Percentiles rank a stretch among this genome's conserved stretches.
Evolutionary conservation across 176 grass and related monocot species (phyloP).

Genomic region (Paspalum vaginatum): DNA sequence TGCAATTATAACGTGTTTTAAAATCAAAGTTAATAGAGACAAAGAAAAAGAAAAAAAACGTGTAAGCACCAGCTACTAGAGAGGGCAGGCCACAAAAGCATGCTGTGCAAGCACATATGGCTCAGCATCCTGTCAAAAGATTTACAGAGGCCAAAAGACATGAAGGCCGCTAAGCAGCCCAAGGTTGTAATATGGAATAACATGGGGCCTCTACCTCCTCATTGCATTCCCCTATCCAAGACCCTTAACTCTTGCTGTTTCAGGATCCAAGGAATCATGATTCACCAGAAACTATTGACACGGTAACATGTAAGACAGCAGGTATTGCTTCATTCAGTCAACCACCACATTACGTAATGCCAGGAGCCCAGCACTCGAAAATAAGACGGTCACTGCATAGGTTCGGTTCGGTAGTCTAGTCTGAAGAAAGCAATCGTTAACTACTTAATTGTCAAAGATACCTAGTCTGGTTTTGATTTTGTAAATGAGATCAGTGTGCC

Average conservation of each 20-base stretch:
- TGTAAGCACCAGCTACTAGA: background rate
- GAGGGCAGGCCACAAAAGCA: background rate
- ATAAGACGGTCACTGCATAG: background rate
- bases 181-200: no score
- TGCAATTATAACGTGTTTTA: background rate
- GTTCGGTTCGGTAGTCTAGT: background rate
- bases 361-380: background rate
- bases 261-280: conserved; percentile 7
- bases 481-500: background rate
- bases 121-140: background rate
- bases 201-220: no score
- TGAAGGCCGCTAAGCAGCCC: no score
- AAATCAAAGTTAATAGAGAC: background rate
- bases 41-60: background rate
- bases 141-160: no score
- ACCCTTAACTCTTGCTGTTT: background rate
- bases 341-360: background rate
- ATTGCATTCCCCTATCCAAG: conserved; percentile 16
- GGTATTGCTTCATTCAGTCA: conserved; percentile 4
- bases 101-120: background rate
- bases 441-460: background rate
- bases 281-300: background rate
- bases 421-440: conserved; percentile 18
- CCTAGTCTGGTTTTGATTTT: background rate
- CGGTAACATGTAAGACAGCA: background rate